phyloP scores from a whole-genome alignment of 345 rosid genomes.

The Xanthoceras sorbifolium region DNA sequence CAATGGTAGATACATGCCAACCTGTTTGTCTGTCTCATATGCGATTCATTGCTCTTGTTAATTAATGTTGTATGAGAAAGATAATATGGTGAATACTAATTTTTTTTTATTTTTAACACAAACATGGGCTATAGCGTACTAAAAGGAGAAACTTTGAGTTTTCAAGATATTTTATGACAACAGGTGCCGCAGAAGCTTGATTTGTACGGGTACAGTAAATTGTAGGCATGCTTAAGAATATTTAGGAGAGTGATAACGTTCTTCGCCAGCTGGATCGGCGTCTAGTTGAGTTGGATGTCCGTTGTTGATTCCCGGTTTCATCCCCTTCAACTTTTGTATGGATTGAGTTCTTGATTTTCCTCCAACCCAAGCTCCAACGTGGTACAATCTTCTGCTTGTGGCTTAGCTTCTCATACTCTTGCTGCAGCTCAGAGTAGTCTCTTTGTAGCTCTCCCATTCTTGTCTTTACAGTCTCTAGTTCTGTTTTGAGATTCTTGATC shows the following conservation, averaged over 20 bases:
- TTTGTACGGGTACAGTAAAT: neutral
- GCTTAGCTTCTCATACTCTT: slow-evolving; percentile 53
- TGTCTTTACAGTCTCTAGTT: slow-evolving; percentile 56
- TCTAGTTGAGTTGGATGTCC: slow-evolving; percentile 27
- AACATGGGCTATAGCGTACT: neutral
- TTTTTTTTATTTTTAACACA: neutral
- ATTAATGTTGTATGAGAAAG: neutral
- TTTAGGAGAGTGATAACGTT: slow-evolving; percentile 51
- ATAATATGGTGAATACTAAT: neutral
- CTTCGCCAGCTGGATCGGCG: slow-evolving; percentile 32
- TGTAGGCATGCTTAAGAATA: neutral
- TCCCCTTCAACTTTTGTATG: slow-evolving; percentile 46
- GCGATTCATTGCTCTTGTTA: neutral
- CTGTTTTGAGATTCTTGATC: slow-evolving; percentile 51
- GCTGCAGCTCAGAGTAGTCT: slow-evolving; percentile 69
- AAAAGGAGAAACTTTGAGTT: neutral
- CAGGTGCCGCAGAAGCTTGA: neutral
- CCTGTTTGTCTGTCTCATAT: neutral
- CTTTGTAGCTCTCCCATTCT: slow-evolving; percentile 64
- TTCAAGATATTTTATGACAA: slow-evolving; percentile 5
- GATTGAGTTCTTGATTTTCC: slow-evolving; percentile 53
- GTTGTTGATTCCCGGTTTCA: slow-evolving; percentile 34
- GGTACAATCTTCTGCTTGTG: slow-evolving; percentile 43
- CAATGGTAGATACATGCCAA: neutral
- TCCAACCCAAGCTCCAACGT: slow-evolving; percentile 50